Evolutionary conservation across 1,284 basidiomycete genomes (phyloP), one percentile per base, ranked within the genome.

Genomic region (Schizopora paradoxa): DNA sequence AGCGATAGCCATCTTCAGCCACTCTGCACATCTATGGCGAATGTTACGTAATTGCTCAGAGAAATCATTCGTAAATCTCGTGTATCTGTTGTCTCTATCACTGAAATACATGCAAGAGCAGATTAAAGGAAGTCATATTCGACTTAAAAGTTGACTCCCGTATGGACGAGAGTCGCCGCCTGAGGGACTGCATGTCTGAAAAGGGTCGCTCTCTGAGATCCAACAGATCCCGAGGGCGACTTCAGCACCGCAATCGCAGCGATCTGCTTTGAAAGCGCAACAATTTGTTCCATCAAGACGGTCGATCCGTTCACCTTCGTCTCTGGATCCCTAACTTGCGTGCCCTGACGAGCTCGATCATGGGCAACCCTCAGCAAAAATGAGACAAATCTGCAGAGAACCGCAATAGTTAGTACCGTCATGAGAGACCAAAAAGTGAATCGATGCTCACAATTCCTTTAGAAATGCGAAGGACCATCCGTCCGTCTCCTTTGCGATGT

Each of bases 391-490:
- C 58, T 60, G 27, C 5, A 18, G 5, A 14, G 23, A 13, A 19
- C 22, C 13, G 18, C 13, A 21, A 18, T 16, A 25, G 26, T 44
- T 10, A 46, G 34, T 18, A 16, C 23, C 13, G 11, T 29, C 10
- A 27, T 22, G 13, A 18, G n/a, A 25, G 13, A 47, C 31, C 18
- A 16, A 7, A 22, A 18, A 29, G 7, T 19, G 6, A 16, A 32
- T 26, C 26, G 23, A 11, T 3, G 56, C 60, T 35, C 34, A 61
- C 58, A 62, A 41, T 52, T 63, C 61, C 34, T 61, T 63, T 27
- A 63, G 41, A 48, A 61, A 59, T 1, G 61, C 61, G 36, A 61
- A 63, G 11, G 58, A 57, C 54, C 58, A 63, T 4, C 55, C 57
- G 10, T 60, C 59, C 2, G 60, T 61, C 39, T 50, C 51, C 44